Evolutionary conservation across 345 rosid species (phyloP), one percentile per base, ranked within the genome.

Genomic region (Gossypium australe): DNA sequence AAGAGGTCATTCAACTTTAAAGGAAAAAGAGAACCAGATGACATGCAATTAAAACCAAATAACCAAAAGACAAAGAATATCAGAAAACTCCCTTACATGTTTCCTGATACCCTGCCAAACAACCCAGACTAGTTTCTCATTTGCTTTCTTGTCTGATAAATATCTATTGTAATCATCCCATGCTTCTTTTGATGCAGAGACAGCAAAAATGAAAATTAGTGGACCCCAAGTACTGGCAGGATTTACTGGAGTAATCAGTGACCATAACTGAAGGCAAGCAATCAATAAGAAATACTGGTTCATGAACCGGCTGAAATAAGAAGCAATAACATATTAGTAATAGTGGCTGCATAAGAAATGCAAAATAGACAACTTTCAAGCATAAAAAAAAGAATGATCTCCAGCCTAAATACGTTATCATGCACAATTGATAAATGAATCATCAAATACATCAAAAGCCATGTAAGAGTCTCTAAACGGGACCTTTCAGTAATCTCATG

Each of bases 181-280:
- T 71, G 99, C 99, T 86, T 95, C 99, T 86, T 95, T 95, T 52
- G 97, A 82, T 44, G 99, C 98, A 2, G 99, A 95, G 75, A 95
- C 94, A 0, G 99, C 92, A 82, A 95, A 95, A 80, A 95, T 93
- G 78, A 95, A 89, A 71, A 95, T 87, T 18, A 95, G 86, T 0
- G 99, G 99, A 80, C 98, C 99, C 99, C 99, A 95, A 47, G 99
- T 95, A 77, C 99, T 95, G 59, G 98, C 99, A 77, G 99, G 99
- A 83, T 93, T 95, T 56, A 95, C 99, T 59, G 99, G 99, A 77
- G 99, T 95, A 76, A 95, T 95, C 52, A 95, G 97, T 22, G 99
- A 87, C 99, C 99, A 95, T 53, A 95, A 90, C 86, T 95, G 99
- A 82, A 95, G 99, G 89, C 99, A 95, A 20, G 99, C 99, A 81